Percentiles rank a stretch among this genome's conserved stretches.
These are phyloP conservation scores for Colletotrichum zoysiae DNA, from an alignment of 2,329 filamentous ascomycete genomes.

Conservation along the genomic window DNA sequence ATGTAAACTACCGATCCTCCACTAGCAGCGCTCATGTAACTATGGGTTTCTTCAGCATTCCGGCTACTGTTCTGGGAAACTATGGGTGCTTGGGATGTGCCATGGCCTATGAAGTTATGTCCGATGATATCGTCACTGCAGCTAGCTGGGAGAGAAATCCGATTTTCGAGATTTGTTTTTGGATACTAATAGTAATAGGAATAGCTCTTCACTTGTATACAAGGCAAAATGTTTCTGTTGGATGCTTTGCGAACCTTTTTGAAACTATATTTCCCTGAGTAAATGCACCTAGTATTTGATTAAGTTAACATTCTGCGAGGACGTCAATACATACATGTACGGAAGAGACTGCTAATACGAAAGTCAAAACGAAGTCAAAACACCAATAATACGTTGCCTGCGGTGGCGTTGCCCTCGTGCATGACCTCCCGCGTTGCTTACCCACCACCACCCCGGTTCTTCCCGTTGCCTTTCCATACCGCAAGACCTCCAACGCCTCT, in stretches of 20 bases:
- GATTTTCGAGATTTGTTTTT: too few species aligned
- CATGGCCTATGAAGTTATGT: background rate
- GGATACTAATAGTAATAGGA: too few species aligned
- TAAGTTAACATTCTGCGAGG: too few species aligned
- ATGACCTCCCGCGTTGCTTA: background rate
- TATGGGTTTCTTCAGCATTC: background rate
- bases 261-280: too few species aligned
- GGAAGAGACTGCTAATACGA: background rate
- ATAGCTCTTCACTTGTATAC: too few species aligned
- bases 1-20: background rate
- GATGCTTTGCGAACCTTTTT: too few species aligned
- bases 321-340: too few species aligned
- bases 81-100: fast-evolving
- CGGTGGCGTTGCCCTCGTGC: background rate
- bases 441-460: background rate
- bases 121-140: background rate
- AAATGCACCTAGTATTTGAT: too few species aligned
- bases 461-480: background rate
- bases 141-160: background rate
- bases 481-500: background rate
- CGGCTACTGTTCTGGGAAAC: background rate
- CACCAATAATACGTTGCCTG: background rate
- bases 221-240: too few species aligned
- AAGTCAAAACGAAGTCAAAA: background rate
- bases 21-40: background rate